Conservation (phyloP, 768 basidiomycete species). For the Chalciporus chontae region DNA sequence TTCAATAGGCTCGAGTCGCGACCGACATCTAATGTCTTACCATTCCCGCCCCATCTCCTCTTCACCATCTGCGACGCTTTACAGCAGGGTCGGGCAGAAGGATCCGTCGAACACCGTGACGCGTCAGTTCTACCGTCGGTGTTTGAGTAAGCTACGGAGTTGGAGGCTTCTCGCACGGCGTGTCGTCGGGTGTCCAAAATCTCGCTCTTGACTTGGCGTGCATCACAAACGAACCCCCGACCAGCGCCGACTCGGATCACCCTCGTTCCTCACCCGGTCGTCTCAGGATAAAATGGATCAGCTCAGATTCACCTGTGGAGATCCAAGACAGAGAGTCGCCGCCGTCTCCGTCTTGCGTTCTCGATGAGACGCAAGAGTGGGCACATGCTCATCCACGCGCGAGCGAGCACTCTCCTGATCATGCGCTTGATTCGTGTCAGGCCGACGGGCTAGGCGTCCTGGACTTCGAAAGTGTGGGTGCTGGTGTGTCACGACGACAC, state of each 20-base stretch:
- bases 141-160: constrained; percentile 18
- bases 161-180: constrained; percentile 22
- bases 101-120: background rate
- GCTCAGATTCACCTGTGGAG: constrained; percentile 7
- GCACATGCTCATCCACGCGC: background rate
- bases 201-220: constrained; percentile 22
- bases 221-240: constrained; percentile 3
- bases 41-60: constrained; percentile 19
- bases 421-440: background rate
- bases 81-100: background rate
- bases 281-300: constrained; percentile 19
- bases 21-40: background rate
- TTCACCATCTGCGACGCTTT: constrained; percentile 22
- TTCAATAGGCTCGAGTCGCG: constrained; percentile 7
- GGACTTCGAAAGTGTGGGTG: constrained; percentile 13
- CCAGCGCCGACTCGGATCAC: background rate
- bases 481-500: constrained; percentile 4
- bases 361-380: background rate
- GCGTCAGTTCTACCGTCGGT: constrained; percentile 19
- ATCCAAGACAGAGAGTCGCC: constrained; percentile 4
- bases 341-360: constrained; percentile 2
- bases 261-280: background rate
- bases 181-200: constrained; percentile 11
- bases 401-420: constrained; percentile 3
- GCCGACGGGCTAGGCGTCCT: constrained; percentile 1